A percentile compares a stretch with the other conserved stretches of the same genome.
Evolutionary conservation across 331 rosid species (phyloP).

Genomic region (Pyrus hybrid): DNA sequence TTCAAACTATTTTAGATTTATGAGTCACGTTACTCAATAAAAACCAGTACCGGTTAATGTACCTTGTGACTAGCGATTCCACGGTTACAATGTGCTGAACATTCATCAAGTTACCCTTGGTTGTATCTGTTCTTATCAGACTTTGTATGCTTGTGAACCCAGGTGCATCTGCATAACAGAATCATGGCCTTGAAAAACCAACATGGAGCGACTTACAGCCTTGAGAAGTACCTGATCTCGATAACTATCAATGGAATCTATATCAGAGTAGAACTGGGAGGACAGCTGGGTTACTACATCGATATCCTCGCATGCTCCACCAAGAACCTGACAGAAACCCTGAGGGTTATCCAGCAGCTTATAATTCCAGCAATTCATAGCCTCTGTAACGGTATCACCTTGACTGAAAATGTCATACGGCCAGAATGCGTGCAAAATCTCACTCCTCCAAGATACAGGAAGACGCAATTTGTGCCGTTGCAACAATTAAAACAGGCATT

Average conservation of each 20-base stretch:
- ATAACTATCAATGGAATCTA: conserved; percentile 76
- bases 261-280: conserved; percentile 87
- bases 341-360: conserved; percentile 35
- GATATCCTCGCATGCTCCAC: conserved; percentile 48
- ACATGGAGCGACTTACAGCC: conserved; percentile 86
- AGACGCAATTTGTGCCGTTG: conserved; percentile 52
- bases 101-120: no score
- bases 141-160: conserved; percentile 16
- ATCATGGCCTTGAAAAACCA: conserved; percentile 63
- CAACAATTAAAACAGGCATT: conserved; percentile 73
- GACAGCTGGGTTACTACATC: conserved; percentile 61
- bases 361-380: conserved; percentile 68
- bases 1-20: not conserved
- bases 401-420: conserved; percentile 63
- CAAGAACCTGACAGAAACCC: conserved; percentile 44
- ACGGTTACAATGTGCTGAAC: no score
- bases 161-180: conserved; percentile 87
- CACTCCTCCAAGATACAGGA: conserved; percentile 74
- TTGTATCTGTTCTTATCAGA: conserved; percentile 13
- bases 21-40: not conserved
- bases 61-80: no score
- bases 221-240: conserved; percentile 77
- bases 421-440: conserved; percentile 80
- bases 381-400: conserved; percentile 73
- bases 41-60: no score